Percentiles rank a stretch among this genome's conserved stretches.
Conservation (phyloP, 352 stramenopile genomes). For the Globisporangium megalacanthum region DNA sequence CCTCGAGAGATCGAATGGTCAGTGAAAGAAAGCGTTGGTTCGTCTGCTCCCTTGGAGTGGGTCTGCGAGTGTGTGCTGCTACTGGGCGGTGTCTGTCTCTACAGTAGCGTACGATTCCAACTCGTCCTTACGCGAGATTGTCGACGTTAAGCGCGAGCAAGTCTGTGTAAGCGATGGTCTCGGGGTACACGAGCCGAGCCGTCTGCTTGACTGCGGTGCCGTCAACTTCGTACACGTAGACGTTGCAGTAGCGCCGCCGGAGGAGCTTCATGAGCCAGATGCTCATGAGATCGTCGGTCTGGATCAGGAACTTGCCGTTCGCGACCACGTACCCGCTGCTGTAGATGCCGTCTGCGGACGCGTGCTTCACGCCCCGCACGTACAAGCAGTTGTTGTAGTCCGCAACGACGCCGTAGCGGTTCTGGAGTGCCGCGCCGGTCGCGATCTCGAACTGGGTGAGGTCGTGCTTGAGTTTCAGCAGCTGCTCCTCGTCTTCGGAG, state of each 20-base stretch:
- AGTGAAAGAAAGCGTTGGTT: too few relatives aligned
- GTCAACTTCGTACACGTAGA: background rate
- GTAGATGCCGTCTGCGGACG: slow-evolving; percentile 43
- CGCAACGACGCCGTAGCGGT: slow-evolving; percentile 28
- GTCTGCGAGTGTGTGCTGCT: too few relatives aligned
- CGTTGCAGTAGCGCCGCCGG: background rate
- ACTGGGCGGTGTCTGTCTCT: too few relatives aligned
- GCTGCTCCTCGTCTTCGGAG: slow-evolving; percentile 2
- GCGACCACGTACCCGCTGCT: slow-evolving; percentile 42
- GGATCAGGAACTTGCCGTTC: slow-evolving; percentile 8
- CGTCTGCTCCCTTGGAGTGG: too few relatives aligned
- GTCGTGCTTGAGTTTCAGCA: slow-evolving; percentile 11
- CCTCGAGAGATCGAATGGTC: too few relatives aligned
- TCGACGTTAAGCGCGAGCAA: background rate
- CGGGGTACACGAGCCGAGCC: background rate
- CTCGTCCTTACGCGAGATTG: background rate
- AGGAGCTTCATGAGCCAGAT: background rate
- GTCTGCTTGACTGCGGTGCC: slow-evolving; percentile 3
- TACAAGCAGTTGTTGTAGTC: slow-evolving; percentile 44
- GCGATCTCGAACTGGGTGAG: slow-evolving; percentile 14
- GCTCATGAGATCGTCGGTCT: background rate
- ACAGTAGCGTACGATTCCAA: background rate
- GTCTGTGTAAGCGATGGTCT: background rate
- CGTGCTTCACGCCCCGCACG: slow-evolving; percentile 26
- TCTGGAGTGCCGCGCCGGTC: slow-evolving; percentile 1